Conservation (phyloP, 805 yeast species). For the Danielozyma ontarioensis region DNA sequence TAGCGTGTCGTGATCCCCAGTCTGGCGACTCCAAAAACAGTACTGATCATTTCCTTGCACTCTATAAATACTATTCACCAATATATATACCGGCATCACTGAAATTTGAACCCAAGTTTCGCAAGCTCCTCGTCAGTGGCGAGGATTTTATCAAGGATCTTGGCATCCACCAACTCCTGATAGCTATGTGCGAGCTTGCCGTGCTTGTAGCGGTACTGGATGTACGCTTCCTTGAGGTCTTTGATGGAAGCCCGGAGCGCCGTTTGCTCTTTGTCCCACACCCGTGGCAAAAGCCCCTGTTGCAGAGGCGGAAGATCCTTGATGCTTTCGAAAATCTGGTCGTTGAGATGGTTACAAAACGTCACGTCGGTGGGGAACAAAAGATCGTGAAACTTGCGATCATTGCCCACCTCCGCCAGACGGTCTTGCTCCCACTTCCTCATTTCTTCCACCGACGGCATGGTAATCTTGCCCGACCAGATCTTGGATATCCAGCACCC, state of each 20-base stretch:
- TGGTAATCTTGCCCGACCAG: slow-evolving; percentile 35
- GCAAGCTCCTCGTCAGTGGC: slow-evolving; percentile 11
- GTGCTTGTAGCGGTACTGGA: slow-evolving; percentile 31
- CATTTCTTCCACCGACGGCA: slow-evolving; percentile 38
- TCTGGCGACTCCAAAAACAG: too few relatives aligned
- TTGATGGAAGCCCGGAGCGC: slow-evolving; percentile 40
- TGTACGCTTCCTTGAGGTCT: slow-evolving; percentile 40
- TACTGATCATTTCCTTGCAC: background rate
- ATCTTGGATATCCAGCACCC: slow-evolving; percentile 39
- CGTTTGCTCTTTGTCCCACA: slow-evolving; percentile 47
- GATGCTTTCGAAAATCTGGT: slow-evolving; percentile 5
- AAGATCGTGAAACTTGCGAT: slow-evolving; percentile 32
- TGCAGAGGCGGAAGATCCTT: slow-evolving; percentile 16
- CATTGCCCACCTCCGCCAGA: slow-evolving; percentile 16
- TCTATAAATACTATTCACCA: background rate
- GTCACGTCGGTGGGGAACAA: slow-evolving; percentile 54
- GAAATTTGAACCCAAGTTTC: slow-evolving; percentile 10
- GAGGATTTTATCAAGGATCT: slow-evolving; percentile 9
- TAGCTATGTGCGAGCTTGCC: slow-evolving; percentile 34
- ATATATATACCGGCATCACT: background rate
- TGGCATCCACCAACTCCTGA: slow-evolving; percentile 33
- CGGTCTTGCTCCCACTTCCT: slow-evolving; percentile 23
- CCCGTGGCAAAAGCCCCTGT: slow-evolving; percentile 45
- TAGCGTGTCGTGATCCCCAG: slow-evolving; percentile 17
- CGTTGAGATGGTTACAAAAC: slow-evolving; percentile 40